Evolutionary conservation across 495 filamentous ascomycete genomes (phyloP).

Genomic region (Achaetomiella virescens): DNA sequence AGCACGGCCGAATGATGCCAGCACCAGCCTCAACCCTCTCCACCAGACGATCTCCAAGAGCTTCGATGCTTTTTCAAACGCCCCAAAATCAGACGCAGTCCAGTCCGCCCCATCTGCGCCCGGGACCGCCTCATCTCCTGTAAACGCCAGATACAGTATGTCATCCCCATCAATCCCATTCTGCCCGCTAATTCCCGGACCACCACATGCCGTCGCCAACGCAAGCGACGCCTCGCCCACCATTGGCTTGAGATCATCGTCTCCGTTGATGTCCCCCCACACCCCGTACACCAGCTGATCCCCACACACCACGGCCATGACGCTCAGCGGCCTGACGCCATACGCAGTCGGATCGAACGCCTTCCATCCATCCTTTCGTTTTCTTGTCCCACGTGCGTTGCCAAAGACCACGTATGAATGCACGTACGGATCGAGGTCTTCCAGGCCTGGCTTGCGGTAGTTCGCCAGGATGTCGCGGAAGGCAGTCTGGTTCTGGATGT

Average conservation of each 20-base stretch:
- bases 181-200: conserved; percentile 37
- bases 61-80: conserved; percentile 47
- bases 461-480: conserved; percentile 43
- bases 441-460: conserved; percentile 36
- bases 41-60: conserved; percentile 40
- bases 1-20: too few species aligned
- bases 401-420: conserved; percentile 65
- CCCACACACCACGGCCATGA: conserved; percentile 59
- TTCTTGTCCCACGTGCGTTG: conserved; percentile 36
- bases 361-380: conserved; percentile 33
- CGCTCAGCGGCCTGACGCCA: conserved; percentile 52
- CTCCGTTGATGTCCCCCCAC: conserved; percentile 63
- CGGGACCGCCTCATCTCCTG: conserved; percentile 42
- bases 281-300: conserved; percentile 55
- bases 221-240: conserved; percentile 55
- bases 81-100: conserved; percentile 33
- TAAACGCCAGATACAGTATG: conserved; percentile 52
- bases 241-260: conserved; percentile 34
- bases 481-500: conserved; percentile 49
- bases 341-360: conserved; percentile 43
- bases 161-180: conserved; percentile 46
- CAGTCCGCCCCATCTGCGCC: conserved; percentile 44
- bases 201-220: conserved; percentile 52
- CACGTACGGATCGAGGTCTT: conserved; percentile 54
- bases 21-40: not conserved